These are phyloP conservation scores for Neurospora sp. DNA, from an alignment of 2,329 filamentous ascomycete genomes.

Conservation along the genomic window DNA sequence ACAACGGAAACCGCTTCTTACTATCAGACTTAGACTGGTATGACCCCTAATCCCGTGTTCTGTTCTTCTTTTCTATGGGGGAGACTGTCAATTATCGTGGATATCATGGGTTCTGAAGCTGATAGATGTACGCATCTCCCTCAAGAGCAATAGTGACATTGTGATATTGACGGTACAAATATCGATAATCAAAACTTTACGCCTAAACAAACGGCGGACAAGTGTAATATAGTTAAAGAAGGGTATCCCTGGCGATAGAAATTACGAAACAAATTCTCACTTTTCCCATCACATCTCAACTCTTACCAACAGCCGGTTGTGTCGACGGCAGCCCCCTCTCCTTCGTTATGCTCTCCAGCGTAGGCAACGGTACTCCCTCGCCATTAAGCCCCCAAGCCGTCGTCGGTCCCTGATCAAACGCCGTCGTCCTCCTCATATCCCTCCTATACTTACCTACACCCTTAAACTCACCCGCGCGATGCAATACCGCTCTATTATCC, in stretches of 20 bases:
- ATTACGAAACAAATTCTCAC: background rate
- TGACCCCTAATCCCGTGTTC: background rate
- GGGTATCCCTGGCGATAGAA: background rate
- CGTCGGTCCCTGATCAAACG: slow-evolving; percentile 33
- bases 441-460: slow-evolving; percentile 38
- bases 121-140: background rate
- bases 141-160: background rate
- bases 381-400: slow-evolving; percentile 29
- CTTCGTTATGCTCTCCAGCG: slow-evolving; percentile 10
- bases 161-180: background rate
- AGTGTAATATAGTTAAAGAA: background rate
- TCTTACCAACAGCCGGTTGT: background rate
- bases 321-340: background rate
- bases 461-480: slow-evolving; percentile 37
- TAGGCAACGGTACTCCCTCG: slow-evolving; percentile 15
- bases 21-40: background rate
- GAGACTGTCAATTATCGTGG: background rate
- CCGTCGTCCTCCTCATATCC: slow-evolving; percentile 47
- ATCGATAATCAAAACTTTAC: background rate
- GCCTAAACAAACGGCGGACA: background rate
- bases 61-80: background rate
- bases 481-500: slow-evolving; percentile 49
- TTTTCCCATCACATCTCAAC: background rate
- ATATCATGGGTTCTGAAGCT: background rate
- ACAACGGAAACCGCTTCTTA: background rate